Evolutionary conservation across 352 stramenopile genomes (phyloP), one percentile per base, ranked within the genome.

Genomic region (Globisporangium iwayamae): DNA sequence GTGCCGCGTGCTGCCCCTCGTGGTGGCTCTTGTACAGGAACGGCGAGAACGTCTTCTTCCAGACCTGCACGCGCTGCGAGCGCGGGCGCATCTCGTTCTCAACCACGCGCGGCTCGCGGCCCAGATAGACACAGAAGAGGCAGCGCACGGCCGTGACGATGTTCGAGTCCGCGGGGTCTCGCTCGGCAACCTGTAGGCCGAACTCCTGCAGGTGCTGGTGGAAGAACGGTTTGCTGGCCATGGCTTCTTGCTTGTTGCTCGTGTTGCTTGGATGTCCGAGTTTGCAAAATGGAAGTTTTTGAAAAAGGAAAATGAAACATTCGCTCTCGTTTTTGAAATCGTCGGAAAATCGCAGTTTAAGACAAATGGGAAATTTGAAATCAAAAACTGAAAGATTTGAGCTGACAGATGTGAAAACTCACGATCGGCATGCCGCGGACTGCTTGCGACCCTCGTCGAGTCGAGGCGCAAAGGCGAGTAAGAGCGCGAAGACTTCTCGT

Each of bases 1-100:
- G 47, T 0, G 20, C 10, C 20, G 47, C 47, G 20, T 53, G 47
- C 47, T 53, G 47, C 20, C 47, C 47, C 20, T 53, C 47, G 47
- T 53, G 47, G 47, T 53, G 47, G 47, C 47, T 25, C 47, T 53
- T 25, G 47, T 32, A 53, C 9, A 32, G 22, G 20, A 53, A 32
- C 47, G 47, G 47, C 10, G 22, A 28, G 47, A 53, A 53, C 47
- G 47, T 53, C 20, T 28, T 53, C 20, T 28, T 25, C 47, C 47
- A 53, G 20, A 28, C 47, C 20, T 28, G 47, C 47, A 53, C 47
- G 20, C 25, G 22, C 20, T 53, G 47, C 47, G 47, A 30, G 47
- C 47, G 47, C 47, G 22, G 47, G 8, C 47, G 47, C 47, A 18
- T 25, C 9, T 25, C 20, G 22, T 28, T 28, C 2, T 53, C 47